A percentile compares a stretch with the other conserved stretches of the same genome.
These are phyloP conservation scores for Trichophyton benhamiae DNA, from an alignment of 2,329 filamentous ascomycete genomes.

Conservation along the genomic window DNA sequence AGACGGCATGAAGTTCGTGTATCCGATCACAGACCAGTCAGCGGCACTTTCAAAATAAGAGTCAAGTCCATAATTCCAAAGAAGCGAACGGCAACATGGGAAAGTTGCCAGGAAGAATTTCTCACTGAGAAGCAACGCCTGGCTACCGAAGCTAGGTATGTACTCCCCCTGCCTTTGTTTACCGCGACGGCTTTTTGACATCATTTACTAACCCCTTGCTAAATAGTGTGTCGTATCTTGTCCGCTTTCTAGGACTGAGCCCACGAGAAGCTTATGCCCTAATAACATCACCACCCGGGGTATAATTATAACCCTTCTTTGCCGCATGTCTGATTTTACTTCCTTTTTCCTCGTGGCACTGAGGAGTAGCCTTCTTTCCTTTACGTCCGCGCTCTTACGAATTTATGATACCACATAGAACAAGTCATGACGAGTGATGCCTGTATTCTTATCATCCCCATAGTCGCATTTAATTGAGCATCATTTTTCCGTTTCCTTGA, in stretches of 20 bases:
- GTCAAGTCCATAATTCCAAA: conserved; percentile 68
- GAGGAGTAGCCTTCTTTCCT: not conserved
- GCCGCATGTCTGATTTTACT: not conserved
- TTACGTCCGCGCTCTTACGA: not conserved
- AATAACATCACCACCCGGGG: conserved; percentile 15
- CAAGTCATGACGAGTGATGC: not conserved
- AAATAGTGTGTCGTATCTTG: conserved; percentile 50
- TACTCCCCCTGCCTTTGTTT: conserved; percentile 14
- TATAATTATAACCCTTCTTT: not conserved
- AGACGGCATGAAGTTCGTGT: conserved; percentile 76
- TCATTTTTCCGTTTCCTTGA: not conserved
- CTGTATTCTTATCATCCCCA: not conserved
- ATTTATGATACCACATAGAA: conserved; percentile 5
- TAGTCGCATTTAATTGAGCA: not conserved
- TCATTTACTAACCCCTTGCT: not conserved
- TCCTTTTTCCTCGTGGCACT: not conserved
- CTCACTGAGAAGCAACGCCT: conserved; percentile 57
- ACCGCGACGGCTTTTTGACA: not conserved
- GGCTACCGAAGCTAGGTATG: conserved; percentile 65
- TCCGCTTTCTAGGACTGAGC: conserved; percentile 48
- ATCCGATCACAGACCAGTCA: conserved; percentile 88
- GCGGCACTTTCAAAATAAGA: conserved; percentile 66
- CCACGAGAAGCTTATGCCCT: conserved; percentile 41
- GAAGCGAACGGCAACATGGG: conserved; percentile 54
- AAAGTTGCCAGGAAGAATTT: conserved; percentile 62